Base-by-base conservation (phyloP, 257 asterid species). In the Thymus quinquecostatus region DNA sequence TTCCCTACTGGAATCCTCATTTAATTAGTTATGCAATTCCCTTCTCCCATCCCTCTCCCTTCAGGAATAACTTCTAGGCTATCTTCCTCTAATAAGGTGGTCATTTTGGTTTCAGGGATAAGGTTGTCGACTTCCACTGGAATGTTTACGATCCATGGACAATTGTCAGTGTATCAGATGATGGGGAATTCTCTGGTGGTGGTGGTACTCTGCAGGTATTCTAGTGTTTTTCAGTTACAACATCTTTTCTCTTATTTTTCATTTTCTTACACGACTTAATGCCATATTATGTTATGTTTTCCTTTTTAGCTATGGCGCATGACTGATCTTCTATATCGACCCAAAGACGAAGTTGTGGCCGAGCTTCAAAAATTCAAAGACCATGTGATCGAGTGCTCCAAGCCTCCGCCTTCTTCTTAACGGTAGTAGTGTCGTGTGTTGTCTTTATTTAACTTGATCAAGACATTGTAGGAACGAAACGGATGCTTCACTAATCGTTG, bases 61-160 rank as follows among this genome's bases (percentile, higher is more conserved):
- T n/a, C 14, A 2, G 0, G 14, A 27, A 60, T 36, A 36, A 10
- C 51, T 21, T n/a, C 30, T 60, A 2, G 33, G 51, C 27, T 41
- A 3, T 3, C 30, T 56, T 27, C 4, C 10, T 33, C 44, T 30
- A 44, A 51, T 64, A 64, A 12, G 28, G 44, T 32, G 53, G 64
- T 73, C 10, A 40, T 72, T 76, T 65, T 77, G 72, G 43, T 80
- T 69, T 7, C 83, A 94, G 98, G 86, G 96, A 89, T 71, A 94
- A 94, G 79, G 94, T 94, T 54, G 96, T 94, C 0, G 98, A 94
- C 77, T 94, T 94, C 79, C 98, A 94, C 75, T 91, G 98, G 98
- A 89, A 91, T 75, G 95, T 80, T 5, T 49, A 81, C 72, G 97
- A 89, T 81, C 97, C 97, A 7, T 94, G 98, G 98, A 88, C 97